Percentiles rank a stretch among this genome's conserved stretches.
Conservation (phyloP, 306 rosid genomes). For the Trifolium subterraneum region DNA sequence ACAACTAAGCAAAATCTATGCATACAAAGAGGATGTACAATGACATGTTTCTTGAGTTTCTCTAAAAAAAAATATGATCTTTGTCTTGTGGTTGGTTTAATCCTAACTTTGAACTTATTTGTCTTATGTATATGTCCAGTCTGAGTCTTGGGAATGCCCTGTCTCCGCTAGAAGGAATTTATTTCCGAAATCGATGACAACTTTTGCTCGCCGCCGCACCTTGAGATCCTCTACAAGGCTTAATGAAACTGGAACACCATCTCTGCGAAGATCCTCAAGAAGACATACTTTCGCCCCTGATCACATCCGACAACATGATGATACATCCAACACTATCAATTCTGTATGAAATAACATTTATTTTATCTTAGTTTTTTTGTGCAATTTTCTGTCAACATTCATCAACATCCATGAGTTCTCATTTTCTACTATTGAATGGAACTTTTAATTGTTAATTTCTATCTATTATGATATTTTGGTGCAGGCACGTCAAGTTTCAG, state of each 20-base stretch:
- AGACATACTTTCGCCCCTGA: background rate
- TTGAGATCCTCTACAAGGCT: slow-evolving; percentile 32
- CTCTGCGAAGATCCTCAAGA: slow-evolving; percentile 15
- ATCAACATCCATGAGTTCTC: background rate
- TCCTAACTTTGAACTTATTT: slow-evolving; percentile 21
- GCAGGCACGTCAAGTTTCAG: background rate
- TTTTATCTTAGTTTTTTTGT: background rate
- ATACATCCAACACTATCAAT: background rate
- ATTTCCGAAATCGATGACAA: background rate
- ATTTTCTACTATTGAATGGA: background rate
- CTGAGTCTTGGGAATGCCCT: slow-evolving; percentile 26
- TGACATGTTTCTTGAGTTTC: slow-evolving; percentile 1
- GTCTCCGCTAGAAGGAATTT: background rate
- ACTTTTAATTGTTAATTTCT: background rate
- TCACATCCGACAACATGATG: background rate
- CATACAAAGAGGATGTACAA: background rate
- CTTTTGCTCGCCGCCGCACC: background rate
- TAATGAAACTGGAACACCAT: background rate
- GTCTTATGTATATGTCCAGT: slow-evolving; percentile 27
- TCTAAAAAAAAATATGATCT: background rate
- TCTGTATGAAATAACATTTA: background rate
- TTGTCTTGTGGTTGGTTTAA: slow-evolving; percentile 3
- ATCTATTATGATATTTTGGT: background rate
- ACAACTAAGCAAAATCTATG: background rate
- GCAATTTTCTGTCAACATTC: background rate